phyloP scores from a whole-genome alignment of 192 early-diverging fungal genomes.

The Coemansia sp. region DNA sequence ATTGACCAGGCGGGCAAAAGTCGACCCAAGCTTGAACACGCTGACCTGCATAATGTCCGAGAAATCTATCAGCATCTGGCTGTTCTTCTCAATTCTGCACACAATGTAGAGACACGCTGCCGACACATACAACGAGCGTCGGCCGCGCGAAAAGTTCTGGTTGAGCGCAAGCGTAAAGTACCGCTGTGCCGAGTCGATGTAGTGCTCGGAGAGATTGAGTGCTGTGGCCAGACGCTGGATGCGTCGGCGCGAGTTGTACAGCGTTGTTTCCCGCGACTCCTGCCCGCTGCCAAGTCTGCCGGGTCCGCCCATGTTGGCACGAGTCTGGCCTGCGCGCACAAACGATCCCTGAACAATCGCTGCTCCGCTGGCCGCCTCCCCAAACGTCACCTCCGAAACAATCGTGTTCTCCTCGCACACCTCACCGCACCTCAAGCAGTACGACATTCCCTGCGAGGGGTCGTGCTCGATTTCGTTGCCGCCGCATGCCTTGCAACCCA shows the following conservation, averaged over 20 bases:
- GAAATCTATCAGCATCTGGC: constrained; percentile 96
- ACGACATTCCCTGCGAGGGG: constrained; percentile 68
- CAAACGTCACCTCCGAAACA: constrained; percentile 89
- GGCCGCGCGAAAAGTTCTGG: constrained; percentile 81
- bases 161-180: constrained; percentile 82
- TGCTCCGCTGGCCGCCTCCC: constrained; percentile 82
- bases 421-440: constrained; percentile 64
- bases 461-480: constrained; percentile 69
- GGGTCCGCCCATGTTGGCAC: constrained; percentile 50
- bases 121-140: constrained; percentile 71
- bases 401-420: constrained; percentile 93
- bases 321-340: constrained; percentile 66
- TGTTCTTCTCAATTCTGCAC: constrained; percentile 79
- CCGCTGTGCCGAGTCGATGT: constrained; percentile 79
- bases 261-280: constrained; percentile 70
- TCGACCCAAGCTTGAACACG: constrained; percentile 85
- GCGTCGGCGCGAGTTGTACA: constrained; percentile 67
- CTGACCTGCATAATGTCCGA: constrained; percentile 81
- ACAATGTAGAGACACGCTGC: constrained; percentile 92
- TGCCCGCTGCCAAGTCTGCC: constrained; percentile 53
- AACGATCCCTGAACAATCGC: constrained; percentile 76
- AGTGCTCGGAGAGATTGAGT: constrained; percentile 70
- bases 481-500: constrained; percentile 62
- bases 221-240: constrained; percentile 75
- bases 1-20: constrained; percentile 76